Evolutionary conservation across 176 grass and related monocot genomes (phyloP).

Genomic region (Aegilops sharonensis): DNA sequence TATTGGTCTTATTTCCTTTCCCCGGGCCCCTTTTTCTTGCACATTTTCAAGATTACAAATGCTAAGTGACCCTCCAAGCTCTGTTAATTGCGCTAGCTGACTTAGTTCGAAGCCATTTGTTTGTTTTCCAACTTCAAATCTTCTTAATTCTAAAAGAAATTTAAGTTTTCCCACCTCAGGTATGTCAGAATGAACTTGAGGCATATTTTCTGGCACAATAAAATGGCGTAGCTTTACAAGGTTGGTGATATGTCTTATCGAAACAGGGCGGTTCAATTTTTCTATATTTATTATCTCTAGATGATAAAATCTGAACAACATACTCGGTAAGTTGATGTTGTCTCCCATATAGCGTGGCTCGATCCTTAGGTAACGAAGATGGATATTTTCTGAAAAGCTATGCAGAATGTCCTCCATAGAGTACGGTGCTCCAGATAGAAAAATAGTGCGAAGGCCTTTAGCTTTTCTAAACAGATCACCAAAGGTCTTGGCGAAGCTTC

Average conservation of each 20-base stretch:
- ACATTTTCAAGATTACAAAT: constrained; percentile 2
- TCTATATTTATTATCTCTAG: background rate
- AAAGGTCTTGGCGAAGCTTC: background rate
- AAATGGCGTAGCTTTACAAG: background rate
- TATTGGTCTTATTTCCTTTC: background rate
- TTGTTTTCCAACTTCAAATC: background rate
- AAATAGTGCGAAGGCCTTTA: background rate
- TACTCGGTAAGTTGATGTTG: background rate
- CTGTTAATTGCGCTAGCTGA: background rate
- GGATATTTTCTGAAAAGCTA: background rate
- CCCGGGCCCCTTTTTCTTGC: background rate
- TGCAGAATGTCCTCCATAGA: background rate
- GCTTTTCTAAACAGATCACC: background rate
- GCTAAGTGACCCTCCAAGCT: background rate
- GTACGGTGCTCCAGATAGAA: background rate
- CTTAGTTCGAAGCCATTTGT: background rate
- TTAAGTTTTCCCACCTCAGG: background rate
- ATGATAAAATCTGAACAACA: background rate
- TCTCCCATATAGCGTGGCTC: no score
- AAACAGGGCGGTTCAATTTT: no score
- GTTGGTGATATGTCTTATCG: background rate
- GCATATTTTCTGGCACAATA: no score
- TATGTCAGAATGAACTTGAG: background rate
- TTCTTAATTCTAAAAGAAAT: background rate
- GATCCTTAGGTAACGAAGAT: constrained; percentile 23